Percentiles rank a stretch among this genome's conserved stretches.
phyloP scores from a whole-genome alignment of 140 eudicot genomes.

The Eryngium alpinum region DNA sequence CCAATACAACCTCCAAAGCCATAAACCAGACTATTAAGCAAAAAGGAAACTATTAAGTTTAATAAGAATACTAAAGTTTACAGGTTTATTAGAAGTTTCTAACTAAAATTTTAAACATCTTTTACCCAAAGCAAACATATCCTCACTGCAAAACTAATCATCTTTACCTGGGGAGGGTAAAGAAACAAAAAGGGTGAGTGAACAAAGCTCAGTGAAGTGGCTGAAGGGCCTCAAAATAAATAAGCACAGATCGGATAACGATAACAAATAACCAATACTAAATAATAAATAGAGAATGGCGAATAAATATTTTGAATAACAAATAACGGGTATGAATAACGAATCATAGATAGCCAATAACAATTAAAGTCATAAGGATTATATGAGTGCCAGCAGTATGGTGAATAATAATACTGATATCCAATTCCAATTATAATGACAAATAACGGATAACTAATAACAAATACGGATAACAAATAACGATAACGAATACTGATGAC shows the following conservation, averaged over 20 bases:
- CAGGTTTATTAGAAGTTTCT: background rate
- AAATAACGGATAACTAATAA: background rate
- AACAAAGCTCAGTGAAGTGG: background rate
- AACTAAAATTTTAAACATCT: background rate
- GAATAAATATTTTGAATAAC: no score
- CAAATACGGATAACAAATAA: background rate
- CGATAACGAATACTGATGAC: background rate
- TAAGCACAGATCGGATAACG: no score
- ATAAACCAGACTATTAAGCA: background rate
- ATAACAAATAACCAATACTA: no score
- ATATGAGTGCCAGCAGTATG: background rate
- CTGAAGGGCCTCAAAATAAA: background rate
- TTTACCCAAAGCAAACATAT: background rate
- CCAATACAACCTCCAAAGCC: background rate
- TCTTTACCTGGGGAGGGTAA: background rate
- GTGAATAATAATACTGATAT: background rate
- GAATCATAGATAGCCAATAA: background rate
- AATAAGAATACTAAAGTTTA: no score
- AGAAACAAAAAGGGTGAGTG: background rate
- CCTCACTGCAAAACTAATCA: background rate
- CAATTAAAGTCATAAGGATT: background rate
- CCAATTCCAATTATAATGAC: background rate
- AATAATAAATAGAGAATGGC: no score
- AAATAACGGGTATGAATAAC: background rate
- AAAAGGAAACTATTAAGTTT: background rate